A percentile compares a stretch with the other conserved stretches of the same genome.
These are phyloP conservation scores for Lentinula novae-zelandiae DNA, from an alignment of 1,284 basidiomycete genomes.

Conservation along the genomic window DNA sequence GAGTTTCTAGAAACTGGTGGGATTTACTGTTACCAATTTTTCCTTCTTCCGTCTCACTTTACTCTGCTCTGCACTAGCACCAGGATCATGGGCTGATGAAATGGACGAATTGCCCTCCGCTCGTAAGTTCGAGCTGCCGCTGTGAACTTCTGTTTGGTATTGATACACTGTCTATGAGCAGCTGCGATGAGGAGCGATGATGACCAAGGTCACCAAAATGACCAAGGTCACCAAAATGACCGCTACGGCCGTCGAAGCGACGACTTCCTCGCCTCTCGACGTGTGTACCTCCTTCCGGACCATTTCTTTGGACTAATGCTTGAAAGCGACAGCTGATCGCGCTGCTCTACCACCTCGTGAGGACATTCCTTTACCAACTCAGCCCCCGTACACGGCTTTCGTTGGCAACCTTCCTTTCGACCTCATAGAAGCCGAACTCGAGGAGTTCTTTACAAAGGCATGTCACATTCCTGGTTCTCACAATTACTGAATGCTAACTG, in stretches of 20 bases:
- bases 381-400: constrained; percentile 94
- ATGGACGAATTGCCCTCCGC: constrained; percentile 88
- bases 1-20: constrained; percentile 87
- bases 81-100: constrained; percentile 96
- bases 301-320: constrained; percentile 8
- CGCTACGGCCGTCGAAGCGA: constrained; percentile 52
- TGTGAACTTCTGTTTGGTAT: constrained; percentile 10
- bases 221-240: constrained; percentile 47
- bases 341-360: constrained; percentile 62
- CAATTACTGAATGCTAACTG: background rate
- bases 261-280: constrained; percentile 57
- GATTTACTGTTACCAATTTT: constrained; percentile 23
- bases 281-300: constrained; percentile 36
- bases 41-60: constrained; percentile 13
- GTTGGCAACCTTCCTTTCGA: constrained; percentile 97
- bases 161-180: constrained; percentile 27
- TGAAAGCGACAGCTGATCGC: constrained; percentile 54
- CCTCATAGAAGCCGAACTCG: constrained; percentile 80
- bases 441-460: constrained; percentile 77
- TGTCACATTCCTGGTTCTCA: constrained; percentile 19
- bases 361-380: constrained; percentile 92
- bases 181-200: constrained; percentile 63
- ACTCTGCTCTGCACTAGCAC: constrained; percentile 38
- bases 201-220: constrained; percentile 43
- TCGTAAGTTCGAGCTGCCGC: constrained; percentile 54